A percentile compares a stretch with the other conserved stretches of the same genome.
Conservation (phyloP, 148 eudicot genomes). For the Vaccinium corymbosum region DNA sequence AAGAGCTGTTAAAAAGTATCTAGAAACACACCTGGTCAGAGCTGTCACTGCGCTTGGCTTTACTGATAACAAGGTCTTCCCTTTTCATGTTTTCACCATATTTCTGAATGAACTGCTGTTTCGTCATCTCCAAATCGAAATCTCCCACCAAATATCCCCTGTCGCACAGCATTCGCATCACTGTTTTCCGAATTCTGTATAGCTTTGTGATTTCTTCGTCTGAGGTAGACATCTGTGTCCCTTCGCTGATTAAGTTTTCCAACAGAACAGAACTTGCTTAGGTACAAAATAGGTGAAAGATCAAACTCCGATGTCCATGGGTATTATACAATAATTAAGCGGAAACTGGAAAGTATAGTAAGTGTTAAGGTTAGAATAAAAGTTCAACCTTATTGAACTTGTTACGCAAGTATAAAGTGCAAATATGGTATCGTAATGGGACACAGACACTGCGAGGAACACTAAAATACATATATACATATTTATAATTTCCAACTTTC, state of each 20-base stretch:
- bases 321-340: not conserved
- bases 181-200: conserved; percentile 57
- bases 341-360: too few relatives aligned
- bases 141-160: conserved; percentile 52
- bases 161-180: conserved; percentile 70
- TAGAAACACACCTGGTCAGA: conserved; percentile 55
- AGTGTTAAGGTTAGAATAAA: not conserved
- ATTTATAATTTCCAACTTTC: too few relatives aligned
- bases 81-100: conserved; percentile 69
- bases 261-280: not conserved
- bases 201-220: conserved; percentile 62
- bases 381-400: too few relatives aligned
- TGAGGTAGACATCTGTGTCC: conserved; percentile 33
- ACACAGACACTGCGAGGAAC: too few relatives aligned
- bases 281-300: not conserved
- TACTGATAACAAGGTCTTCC: conserved; percentile 61
- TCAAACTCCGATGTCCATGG: not conserved
- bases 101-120: conserved; percentile 44
- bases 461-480: too few relatives aligned
- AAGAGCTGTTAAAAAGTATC: too few relatives aligned
- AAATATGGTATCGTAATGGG: too few relatives aligned
- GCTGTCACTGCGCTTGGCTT: conserved; percentile 43
- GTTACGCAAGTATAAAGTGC: too few relatives aligned
- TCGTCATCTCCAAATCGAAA: conserved; percentile 33
- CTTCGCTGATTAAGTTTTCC: not conserved